Conservation (phyloP, 2,329 filamentous ascomycete species). For the Penicillium rolfsii region DNA sequence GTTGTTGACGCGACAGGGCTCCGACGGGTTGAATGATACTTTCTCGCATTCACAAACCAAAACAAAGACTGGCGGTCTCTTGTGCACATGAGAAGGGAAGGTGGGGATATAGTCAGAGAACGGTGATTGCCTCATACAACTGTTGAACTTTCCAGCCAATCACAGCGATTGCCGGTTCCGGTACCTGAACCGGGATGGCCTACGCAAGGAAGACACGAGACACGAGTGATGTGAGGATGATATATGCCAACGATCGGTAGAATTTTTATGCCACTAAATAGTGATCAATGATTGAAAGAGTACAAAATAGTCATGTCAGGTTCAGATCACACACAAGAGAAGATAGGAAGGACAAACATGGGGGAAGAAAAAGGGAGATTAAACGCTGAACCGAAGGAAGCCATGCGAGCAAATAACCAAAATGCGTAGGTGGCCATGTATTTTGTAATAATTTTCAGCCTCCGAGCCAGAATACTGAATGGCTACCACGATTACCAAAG, state of each 20-base stretch:
- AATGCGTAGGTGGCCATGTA: neutral
- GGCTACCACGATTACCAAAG: neutral
- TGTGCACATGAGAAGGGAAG: neutral
- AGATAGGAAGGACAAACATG: neutral
- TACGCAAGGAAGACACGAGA: neutral
- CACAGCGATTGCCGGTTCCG: neutral
- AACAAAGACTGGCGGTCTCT: neutral
- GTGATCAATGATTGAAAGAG: neutral
- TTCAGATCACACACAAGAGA: slow-evolving; percentile 3
- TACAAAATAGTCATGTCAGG: slow-evolving; percentile 11
- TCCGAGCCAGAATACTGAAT: neutral
- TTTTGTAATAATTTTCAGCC: neutral
- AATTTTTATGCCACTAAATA: neutral
- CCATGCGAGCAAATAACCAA: slow-evolving; percentile 1
- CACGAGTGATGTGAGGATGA: neutral
- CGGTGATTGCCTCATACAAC: neutral
- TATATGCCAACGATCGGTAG: neutral
- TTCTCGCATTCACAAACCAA: neutral
- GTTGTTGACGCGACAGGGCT: neutral
- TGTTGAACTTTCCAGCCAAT: neutral
- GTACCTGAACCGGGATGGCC: neutral
- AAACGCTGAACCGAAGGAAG: slow-evolving; percentile 1
- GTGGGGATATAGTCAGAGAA: neutral
- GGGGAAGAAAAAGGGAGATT: neutral
- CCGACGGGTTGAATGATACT: no score